Evolutionary conservation across 192 early-diverging fungal genomes (phyloP).

Genomic region (Coemansia sp.): DNA sequence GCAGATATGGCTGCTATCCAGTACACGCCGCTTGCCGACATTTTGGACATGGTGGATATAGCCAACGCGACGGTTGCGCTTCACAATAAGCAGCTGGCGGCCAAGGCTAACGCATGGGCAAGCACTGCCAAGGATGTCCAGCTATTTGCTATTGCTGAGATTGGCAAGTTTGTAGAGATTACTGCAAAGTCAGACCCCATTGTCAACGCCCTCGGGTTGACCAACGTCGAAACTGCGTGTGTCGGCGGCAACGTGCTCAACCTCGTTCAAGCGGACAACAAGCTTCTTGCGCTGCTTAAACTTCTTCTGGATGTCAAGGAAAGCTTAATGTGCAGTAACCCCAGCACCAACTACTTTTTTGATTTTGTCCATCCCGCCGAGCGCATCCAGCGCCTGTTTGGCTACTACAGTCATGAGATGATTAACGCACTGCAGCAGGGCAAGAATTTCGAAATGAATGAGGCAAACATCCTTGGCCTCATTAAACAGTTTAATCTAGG

Average conservation of each 20-base stretch:
- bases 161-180: slow-evolving; percentile 41
- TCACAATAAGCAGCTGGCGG: slow-evolving; percentile 29
- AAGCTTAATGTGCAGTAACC: slow-evolving; percentile 37
- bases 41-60: slow-evolving; percentile 14
- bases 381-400: slow-evolving; percentile 45
- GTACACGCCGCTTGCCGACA: slow-evolving; percentile 29
- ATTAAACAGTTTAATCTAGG: slow-evolving; percentile 34
- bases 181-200: slow-evolving; percentile 23
- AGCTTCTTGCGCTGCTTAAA: slow-evolving; percentile 32
- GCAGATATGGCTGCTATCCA: slow-evolving; percentile 37
- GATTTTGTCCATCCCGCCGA: slow-evolving; percentile 49
- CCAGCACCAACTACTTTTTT: slow-evolving; percentile 45
- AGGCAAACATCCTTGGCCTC: slow-evolving; percentile 23
- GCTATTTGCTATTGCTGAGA: slow-evolving; percentile 24
- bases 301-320: slow-evolving; percentile 32
- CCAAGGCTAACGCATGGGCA: slow-evolving; percentile 33
- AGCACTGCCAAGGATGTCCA: slow-evolving; percentile 14
- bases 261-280: slow-evolving; percentile 37
- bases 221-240: slow-evolving; percentile 35
- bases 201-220: slow-evolving; percentile 26
- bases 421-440: slow-evolving; percentile 17
- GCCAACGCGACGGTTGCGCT: slow-evolving; percentile 25
- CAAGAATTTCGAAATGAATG: slow-evolving; percentile 13
- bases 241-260: slow-evolving; percentile 40
- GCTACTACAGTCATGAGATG: slow-evolving; percentile 32